Percentiles rank a stretch among this genome's conserved stretches.
These are phyloP conservation scores for Aspergillus sp. DNA, from an alignment of 2,329 filamentous ascomycete species.

Conservation along the genomic window DNA sequence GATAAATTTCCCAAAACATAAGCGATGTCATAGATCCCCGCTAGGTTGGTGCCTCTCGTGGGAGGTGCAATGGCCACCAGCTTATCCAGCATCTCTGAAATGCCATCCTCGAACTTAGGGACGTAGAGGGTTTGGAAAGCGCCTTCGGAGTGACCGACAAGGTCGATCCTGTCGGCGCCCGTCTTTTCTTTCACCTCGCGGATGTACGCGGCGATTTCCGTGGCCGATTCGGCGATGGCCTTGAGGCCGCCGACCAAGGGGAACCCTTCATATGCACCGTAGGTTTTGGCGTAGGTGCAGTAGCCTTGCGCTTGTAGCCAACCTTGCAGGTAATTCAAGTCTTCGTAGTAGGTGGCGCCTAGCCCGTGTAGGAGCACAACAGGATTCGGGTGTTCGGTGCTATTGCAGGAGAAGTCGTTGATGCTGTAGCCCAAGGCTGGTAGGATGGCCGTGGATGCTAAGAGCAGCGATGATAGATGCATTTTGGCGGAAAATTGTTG, in stretches of 20 bases:
- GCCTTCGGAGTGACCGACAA: slow-evolving; percentile 50
- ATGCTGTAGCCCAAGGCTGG: slow-evolving; percentile 23
- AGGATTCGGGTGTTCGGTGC: slow-evolving; percentile 32
- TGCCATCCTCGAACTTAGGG: slow-evolving; percentile 39
- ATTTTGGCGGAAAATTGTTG: slow-evolving; percentile 8
- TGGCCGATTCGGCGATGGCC: slow-evolving; percentile 42
- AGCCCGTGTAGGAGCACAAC: slow-evolving; percentile 42
- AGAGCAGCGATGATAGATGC: slow-evolving; percentile 21
- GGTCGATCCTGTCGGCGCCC: slow-evolving; percentile 41
- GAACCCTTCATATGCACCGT: slow-evolving; percentile 43
- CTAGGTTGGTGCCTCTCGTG: slow-evolving; percentile 37
- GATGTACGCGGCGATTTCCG: slow-evolving; percentile 45
- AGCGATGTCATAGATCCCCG: slow-evolving; percentile 32
- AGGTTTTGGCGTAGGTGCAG: slow-evolving; percentile 48
- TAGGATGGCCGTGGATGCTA: slow-evolving; percentile 11
- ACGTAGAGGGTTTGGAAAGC: slow-evolving; percentile 46
- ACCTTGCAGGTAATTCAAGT: slow-evolving; percentile 39
- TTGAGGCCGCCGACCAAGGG: slow-evolving; percentile 43
- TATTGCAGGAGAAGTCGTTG: slow-evolving; percentile 40
- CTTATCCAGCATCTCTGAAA: slow-evolving; percentile 34
- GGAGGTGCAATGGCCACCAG: slow-evolving; percentile 41
- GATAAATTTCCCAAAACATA: slow-evolving; percentile 31
- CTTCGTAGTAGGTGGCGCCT: slow-evolving; percentile 41
- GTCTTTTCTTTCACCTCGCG: slow-evolving; percentile 39
- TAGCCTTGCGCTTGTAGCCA: slow-evolving; percentile 42